Percentiles rank a stretch among this genome's conserved stretches.
These are phyloP conservation scores for Karstenula rhodostoma DNA, from an alignment of 2,329 filamentous ascomycete genomes.

Conservation along the genomic window DNA sequence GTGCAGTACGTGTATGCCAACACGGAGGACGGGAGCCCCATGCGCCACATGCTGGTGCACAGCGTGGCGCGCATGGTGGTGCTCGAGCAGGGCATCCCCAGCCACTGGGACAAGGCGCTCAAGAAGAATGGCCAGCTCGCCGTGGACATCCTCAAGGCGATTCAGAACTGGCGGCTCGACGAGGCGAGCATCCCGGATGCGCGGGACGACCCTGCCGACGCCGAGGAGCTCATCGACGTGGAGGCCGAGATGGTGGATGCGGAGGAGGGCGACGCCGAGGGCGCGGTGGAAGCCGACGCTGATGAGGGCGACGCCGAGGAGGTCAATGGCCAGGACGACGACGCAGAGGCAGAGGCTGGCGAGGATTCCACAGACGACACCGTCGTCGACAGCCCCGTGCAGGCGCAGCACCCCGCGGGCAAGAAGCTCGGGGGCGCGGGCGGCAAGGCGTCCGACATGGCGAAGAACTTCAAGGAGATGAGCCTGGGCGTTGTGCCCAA, in stretches of 20 bases:
- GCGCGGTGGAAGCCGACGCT: constrained; percentile 33
- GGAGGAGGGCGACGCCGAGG: constrained; percentile 37
- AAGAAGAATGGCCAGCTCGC: constrained; percentile 63
- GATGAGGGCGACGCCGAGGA: constrained; percentile 43
- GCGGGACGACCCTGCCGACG: constrained; percentile 53
- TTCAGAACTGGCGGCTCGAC: constrained; percentile 63
- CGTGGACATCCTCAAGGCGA: constrained; percentile 62
- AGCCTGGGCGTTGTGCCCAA: constrained; percentile 41
- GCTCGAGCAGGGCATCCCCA: constrained; percentile 58
- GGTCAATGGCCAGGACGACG: constrained; percentile 35
- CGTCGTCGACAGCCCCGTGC: constrained; percentile 32
- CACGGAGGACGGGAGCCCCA: constrained; percentile 55
- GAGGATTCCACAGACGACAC: constrained; percentile 24
- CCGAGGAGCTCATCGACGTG: constrained; percentile 45
- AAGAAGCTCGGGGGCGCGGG: constrained; percentile 13
- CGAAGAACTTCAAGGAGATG: constrained; percentile 37
- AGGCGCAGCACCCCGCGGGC: constrained; percentile 16
- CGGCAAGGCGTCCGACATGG: constrained; percentile 27
- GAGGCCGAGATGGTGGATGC: constrained; percentile 48
- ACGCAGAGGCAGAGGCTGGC: constrained; percentile 36
- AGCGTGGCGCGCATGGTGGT: constrained; percentile 61
- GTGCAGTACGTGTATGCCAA: constrained; percentile 63
- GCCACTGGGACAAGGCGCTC: constrained; percentile 64
- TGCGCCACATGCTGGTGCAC: constrained; percentile 60
- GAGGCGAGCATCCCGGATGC: constrained; percentile 59